Conservation (phyloP, 768 basidiomycete genomes). For the Rhodotorula diobovata region DNA sequence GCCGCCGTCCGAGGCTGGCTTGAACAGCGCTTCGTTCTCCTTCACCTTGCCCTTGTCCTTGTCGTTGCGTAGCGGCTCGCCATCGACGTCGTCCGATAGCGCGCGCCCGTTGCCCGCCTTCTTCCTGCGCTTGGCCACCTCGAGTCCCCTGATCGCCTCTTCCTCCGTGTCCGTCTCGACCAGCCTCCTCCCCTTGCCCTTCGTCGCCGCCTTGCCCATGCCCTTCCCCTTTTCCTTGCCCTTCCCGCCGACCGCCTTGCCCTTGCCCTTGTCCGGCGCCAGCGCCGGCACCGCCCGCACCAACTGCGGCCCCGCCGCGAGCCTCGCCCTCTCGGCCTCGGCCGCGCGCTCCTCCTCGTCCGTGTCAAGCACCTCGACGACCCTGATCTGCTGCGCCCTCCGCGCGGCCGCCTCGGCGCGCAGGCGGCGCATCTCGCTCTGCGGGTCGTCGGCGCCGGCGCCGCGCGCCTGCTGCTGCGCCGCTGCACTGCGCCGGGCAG, state of each 20-base stretch:
- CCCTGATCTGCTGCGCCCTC: too few relatives aligned
- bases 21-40: neutral
- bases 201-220: neutral
- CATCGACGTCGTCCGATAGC: too few relatives aligned
- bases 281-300: neutral
- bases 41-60: neutral
- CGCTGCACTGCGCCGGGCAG: neutral
- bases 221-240: neutral
- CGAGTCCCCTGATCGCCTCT: neutral
- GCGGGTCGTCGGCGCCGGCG: neutral
- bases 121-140: too few relatives aligned
- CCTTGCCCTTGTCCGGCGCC: neutral
- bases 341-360: neutral
- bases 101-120: too few relatives aligned
- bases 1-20: neutral
- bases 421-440: neutral
- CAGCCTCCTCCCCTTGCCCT: too few relatives aligned
- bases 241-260: neutral
- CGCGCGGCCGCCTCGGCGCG: constrained; percentile 2
- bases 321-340: neutral
- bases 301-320: neutral
- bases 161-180: neutral
- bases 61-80: too few relatives aligned
- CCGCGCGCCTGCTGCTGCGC: neutral
- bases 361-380: neutral